Percentiles rank a stretch among this genome's conserved stretches.
These are phyloP conservation scores for Talaromyces piceae DNA, from an alignment of 2,329 filamentous ascomycete genomes.

Conservation along the genomic window DNA sequence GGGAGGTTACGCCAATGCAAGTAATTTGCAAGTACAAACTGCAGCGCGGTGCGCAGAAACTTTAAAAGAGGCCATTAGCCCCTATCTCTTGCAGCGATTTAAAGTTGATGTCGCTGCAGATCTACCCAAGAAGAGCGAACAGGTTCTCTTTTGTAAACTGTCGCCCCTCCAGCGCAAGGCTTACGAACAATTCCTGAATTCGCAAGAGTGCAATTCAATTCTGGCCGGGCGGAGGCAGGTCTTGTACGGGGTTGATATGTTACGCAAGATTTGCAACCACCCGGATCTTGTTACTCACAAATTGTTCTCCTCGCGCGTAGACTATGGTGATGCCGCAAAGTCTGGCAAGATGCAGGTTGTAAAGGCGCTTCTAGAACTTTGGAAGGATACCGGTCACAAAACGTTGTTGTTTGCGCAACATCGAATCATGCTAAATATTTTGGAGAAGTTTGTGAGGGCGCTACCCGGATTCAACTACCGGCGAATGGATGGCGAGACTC, in stretches of 20 bases:
- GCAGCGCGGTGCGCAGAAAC: constrained; percentile 91
- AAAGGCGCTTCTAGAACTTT: constrained; percentile 76
- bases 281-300: constrained; percentile 76
- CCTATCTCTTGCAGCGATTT: constrained; percentile 83
- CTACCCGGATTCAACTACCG: constrained; percentile 67
- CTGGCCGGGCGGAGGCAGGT: constrained; percentile 67
- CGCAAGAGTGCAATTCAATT: constrained; percentile 80
- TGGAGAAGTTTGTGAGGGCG: constrained; percentile 69
- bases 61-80: constrained; percentile 85
- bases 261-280: constrained; percentile 97
- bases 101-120: constrained; percentile 93
- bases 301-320: constrained; percentile 48
- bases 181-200: constrained; percentile 74
- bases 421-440: constrained; percentile 88
- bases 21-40: constrained; percentile 87
- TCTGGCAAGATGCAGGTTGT: constrained; percentile 97
- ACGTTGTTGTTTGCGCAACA: constrained; percentile 89
- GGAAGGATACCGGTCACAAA: constrained; percentile 90
- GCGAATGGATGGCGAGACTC: constrained; percentile 89
- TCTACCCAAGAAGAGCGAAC: constrained; percentile 89
- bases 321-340: constrained; percentile 68
- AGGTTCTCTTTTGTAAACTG: constrained; percentile 91
- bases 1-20: constrained; percentile 91
- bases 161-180: constrained; percentile 69
- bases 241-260: constrained; percentile 80